phyloP scores from a whole-genome alignment of 352 stramenopile genomes.

The Phytophthora rubi region DNA sequence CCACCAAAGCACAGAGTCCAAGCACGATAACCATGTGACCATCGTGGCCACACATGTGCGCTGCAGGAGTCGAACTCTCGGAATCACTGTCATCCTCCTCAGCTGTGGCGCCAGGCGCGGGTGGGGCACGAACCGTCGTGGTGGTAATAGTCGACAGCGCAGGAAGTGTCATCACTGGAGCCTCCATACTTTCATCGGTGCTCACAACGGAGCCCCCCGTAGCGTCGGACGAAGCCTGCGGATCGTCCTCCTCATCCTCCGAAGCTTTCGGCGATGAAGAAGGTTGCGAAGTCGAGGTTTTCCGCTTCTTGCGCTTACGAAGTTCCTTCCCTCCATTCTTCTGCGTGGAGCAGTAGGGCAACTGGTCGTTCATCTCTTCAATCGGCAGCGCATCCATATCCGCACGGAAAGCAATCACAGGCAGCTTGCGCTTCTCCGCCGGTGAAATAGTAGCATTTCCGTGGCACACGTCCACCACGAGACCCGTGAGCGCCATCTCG shows the following conservation, averaged over 20 bases:
- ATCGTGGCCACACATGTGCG: constrained; percentile 97
- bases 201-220: constrained; percentile 10
- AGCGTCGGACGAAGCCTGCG: constrained; percentile 4
- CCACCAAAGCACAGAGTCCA: constrained; percentile 85
- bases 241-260: constrained; percentile 2
- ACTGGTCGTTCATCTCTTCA: constrained; percentile 78
- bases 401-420: constrained; percentile 92
- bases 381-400: constrained; percentile 98
- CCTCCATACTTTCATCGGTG: constrained; percentile 33
- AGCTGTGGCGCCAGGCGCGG: constrained; percentile 36
- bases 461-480: constrained; percentile 92
- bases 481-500: constrained; percentile 83
- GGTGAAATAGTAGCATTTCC: constrained; percentile 59
- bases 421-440: constrained; percentile 65
- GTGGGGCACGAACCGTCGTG: constrained; percentile 29
- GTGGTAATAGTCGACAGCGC: constrained; percentile 32
- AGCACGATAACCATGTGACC: constrained; percentile 95
- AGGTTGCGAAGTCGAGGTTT: constrained; percentile 29
- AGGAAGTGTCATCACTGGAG: constrained; percentile 24
- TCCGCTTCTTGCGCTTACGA: constrained; percentile 77
- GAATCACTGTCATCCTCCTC: constrained; percentile 47
- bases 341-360: constrained; percentile 80
- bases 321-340: constrained; percentile 63
- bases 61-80: constrained; percentile 38
- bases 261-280: constrained; percentile 19